Percentiles rank a stretch among this genome's conserved stretches.
Evolutionary conservation across 225 moss, liverwort and hornwort genomes (phyloP).

Genomic region (Marchantia paleacea): DNA sequence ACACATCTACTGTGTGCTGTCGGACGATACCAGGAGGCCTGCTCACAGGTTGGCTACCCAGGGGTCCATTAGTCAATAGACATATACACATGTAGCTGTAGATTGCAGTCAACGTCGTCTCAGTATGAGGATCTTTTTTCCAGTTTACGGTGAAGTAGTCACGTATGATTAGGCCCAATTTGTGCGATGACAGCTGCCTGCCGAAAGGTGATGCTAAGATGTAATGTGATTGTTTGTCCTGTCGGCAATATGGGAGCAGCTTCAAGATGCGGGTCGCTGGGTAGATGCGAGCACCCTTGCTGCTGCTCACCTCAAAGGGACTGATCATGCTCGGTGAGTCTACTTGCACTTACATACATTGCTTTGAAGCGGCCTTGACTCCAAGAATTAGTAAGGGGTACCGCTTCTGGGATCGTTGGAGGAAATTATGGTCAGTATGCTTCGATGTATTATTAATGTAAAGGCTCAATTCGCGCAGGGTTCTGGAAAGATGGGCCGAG

Average conservation of each 20-base stretch:
- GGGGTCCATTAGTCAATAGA: background rate
- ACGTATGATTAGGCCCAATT: background rate
- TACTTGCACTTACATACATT: background rate
- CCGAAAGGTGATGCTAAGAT: background rate
- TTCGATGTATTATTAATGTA: background rate
- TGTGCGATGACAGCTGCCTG: background rate
- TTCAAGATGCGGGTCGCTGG: constrained; percentile 99
- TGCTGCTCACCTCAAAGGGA: constrained; percentile 86
- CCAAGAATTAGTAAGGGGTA: background rate
- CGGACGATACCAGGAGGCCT: constrained; percentile 98
- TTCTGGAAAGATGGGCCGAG: constrained; percentile 98
- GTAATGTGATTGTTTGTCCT: background rate
- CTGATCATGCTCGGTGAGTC: constrained; percentile 86
- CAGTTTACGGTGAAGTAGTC: background rate
- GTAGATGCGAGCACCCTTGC: constrained; percentile 92
- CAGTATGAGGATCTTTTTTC: no score
- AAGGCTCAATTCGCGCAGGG: constrained; percentile 46
- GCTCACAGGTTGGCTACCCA: constrained; percentile 63
- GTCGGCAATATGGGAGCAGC: constrained; percentile 45
- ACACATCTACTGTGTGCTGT: constrained; percentile 98
- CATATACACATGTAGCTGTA: background rate
- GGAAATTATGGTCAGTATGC: background rate
- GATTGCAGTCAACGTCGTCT: background rate
- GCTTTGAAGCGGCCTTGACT: background rate
- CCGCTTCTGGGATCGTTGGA: background rate